These are phyloP conservation scores for Cucumis hystrix DNA, from an alignment of 306 rosid species.

Conservation along the genomic window DNA sequence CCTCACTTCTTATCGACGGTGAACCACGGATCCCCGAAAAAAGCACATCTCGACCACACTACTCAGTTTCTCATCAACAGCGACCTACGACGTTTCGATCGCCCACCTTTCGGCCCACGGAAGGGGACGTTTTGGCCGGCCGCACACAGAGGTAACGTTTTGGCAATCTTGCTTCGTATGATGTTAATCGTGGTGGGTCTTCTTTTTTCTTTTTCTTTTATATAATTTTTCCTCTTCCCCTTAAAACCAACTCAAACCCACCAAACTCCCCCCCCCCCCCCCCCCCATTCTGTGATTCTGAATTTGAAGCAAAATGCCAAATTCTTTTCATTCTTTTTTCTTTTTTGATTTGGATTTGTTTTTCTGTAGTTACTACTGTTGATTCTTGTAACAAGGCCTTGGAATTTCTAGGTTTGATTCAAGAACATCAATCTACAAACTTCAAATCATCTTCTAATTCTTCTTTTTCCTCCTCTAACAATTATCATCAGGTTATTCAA, in stretches of 20 bases:
- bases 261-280: neutral
- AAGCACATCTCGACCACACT: too few species aligned
- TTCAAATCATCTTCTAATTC: conserved; percentile 19
- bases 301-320: conserved; percentile 3
- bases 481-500: conserved; percentile 15
- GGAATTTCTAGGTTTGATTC: conserved; percentile 62
- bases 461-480: conserved; percentile 14
- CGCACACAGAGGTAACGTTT: too few species aligned
- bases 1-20: too few species aligned
- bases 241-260: neutral
- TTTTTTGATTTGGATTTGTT: neutral
- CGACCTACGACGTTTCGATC: too few species aligned
- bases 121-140: too few species aligned
- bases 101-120: too few species aligned
- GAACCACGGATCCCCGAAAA: too few species aligned
- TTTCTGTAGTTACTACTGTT: conserved; percentile 69
- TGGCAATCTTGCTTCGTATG: conserved; percentile 83
- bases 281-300: neutral
- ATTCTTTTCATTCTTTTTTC: neutral
- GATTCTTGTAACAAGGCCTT: conserved; percentile 93
- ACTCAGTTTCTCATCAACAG: too few species aligned
- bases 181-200: conserved; percentile 2
- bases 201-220: neutral
- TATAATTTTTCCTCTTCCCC: neutral
- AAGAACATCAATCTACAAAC: conserved; percentile 27